Percentiles rank a stretch among this genome's conserved stretches.
phyloP scores from a whole-genome alignment of 768 basidiomycete genomes.

The Mycena vitilis region DNA sequence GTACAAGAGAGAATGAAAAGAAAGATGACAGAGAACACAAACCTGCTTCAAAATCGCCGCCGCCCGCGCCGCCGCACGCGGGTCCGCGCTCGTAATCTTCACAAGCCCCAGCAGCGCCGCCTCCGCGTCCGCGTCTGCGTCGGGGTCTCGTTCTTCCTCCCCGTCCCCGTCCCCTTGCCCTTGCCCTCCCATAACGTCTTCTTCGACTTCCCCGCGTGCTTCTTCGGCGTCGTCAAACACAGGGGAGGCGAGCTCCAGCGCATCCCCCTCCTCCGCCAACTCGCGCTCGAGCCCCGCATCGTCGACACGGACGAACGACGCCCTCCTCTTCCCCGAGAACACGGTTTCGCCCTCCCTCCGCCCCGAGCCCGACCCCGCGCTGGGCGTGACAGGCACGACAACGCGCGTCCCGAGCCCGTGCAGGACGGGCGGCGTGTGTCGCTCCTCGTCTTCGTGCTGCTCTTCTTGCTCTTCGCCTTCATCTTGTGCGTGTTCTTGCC shows the following conservation, averaged over 20 bases:
- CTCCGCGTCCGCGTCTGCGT: constrained; percentile 40
- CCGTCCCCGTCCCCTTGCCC: too few relatives aligned
- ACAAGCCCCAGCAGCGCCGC: constrained; percentile 69
- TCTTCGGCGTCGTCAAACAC: too few relatives aligned
- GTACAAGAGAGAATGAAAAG: neutral
- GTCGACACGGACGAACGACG: neutral
- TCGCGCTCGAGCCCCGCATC: neutral
- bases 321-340: neutral
- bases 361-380: neutral
- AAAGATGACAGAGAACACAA: constrained; percentile 38
- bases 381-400: neutral
- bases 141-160: neutral
- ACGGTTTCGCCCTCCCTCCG: too few relatives aligned
- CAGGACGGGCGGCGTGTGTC: neutral
- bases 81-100: constrained; percentile 87
- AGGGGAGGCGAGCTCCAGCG: too few relatives aligned
- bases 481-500: neutral
- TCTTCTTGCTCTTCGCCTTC: neutral
- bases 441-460: neutral
- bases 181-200: too few relatives aligned
- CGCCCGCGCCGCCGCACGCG: constrained; percentile 89
- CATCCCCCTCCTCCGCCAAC: too few relatives aligned
- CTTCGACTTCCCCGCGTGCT: too few relatives aligned
- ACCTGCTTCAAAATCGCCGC: constrained; percentile 93
- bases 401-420: neutral